Conservation (phyloP, 148 eudicot genomes). For the Hydrangea macrophylla region DNA sequence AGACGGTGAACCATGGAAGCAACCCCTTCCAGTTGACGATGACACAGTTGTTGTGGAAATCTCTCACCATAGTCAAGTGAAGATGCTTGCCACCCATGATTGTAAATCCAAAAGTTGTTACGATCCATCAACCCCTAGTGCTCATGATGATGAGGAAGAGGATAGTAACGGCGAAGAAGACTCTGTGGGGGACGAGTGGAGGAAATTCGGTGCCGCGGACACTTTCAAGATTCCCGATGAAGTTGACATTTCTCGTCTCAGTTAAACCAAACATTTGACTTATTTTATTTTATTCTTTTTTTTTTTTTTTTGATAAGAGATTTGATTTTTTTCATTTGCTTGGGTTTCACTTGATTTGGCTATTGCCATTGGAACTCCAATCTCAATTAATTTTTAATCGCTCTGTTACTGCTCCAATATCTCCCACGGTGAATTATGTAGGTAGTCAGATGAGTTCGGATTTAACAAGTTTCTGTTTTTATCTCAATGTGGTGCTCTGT, state of each 20-base stretch:
- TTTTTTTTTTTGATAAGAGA: neutral
- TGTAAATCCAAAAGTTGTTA: conserved; percentile 55
- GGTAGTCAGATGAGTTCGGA: neutral
- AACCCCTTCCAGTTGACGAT: conserved; percentile 73
- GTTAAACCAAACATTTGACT: conserved; percentile 26
- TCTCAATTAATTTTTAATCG: neutral
- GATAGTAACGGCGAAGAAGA: conserved; percentile 58
- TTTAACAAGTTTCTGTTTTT: neutral
- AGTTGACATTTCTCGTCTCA: conserved; percentile 66
- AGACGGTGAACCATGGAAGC: conserved; percentile 99
- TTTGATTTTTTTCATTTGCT: neutral
- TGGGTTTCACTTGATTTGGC: neutral
- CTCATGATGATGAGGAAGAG: conserved; percentile 19
- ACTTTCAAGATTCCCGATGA: conserved; percentile 81
- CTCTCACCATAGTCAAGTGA: conserved; percentile 75
- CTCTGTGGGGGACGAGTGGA: conserved; percentile 55
- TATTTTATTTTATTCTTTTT: neutral
- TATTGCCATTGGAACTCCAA: neutral
- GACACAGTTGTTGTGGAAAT: conserved; percentile 82
- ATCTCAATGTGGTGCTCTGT: neutral
- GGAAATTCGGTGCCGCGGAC: conserved; percentile 91
- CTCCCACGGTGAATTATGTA: neutral
- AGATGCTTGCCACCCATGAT: conserved; percentile 72
- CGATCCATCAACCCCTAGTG: conserved; percentile 34
- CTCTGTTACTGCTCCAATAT: neutral